Evolutionary conservation across 164 flowering plant genomes (phyloP).

Genomic region (Nelumbo lutea): DNA sequence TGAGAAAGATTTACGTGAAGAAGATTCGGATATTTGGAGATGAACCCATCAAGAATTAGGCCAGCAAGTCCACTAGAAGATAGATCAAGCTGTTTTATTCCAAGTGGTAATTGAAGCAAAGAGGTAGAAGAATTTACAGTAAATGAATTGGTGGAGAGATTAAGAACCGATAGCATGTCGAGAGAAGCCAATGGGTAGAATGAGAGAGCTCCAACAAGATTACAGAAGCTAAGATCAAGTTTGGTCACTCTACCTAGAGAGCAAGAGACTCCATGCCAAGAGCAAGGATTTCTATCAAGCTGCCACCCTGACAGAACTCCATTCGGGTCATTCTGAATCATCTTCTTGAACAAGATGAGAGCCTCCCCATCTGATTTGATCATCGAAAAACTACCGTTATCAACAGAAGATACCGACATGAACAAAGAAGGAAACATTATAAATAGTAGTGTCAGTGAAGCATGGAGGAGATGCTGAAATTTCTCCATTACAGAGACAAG

Average conservation of each 20-base stretch:
- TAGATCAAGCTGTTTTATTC: slow-evolving; percentile 51
- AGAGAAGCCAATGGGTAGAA: slow-evolving; percentile 51
- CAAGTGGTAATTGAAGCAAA: slow-evolving; percentile 50
- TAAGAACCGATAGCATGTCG: slow-evolving; percentile 45
- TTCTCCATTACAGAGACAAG: slow-evolving; percentile 38
- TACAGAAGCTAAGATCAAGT: slow-evolving; percentile 50
- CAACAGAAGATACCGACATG: slow-evolving; percentile 13
- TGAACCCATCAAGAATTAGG: slow-evolving; percentile 39
- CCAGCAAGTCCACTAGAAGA: slow-evolving; percentile 53
- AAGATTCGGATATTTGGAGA: slow-evolving; percentile 46
- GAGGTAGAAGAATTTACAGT: slow-evolving; percentile 46
- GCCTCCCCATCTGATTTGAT: slow-evolving; percentile 56
- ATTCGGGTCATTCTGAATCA: slow-evolving; percentile 56
- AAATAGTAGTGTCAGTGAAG: slow-evolving; percentile 19
- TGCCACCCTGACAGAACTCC: slow-evolving; percentile 58
- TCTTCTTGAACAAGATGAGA: slow-evolving; percentile 53
- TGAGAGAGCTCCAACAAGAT: slow-evolving; percentile 45
- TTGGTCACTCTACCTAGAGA: slow-evolving; percentile 40
- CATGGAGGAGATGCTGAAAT: slow-evolving; percentile 23
- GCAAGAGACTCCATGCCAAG: slow-evolving; percentile 74
- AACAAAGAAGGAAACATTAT: not conserved
- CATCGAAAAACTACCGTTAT: slow-evolving; percentile 10
- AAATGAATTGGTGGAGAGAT: slow-evolving; percentile 52
- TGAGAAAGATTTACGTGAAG: slow-evolving; percentile 43
- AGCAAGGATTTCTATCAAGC: slow-evolving; percentile 40